Percentiles rank a stretch among this genome's conserved stretches.
Conservation (phyloP, 768 basidiomycete species). For the Glaciozyma martinii region DNA sequence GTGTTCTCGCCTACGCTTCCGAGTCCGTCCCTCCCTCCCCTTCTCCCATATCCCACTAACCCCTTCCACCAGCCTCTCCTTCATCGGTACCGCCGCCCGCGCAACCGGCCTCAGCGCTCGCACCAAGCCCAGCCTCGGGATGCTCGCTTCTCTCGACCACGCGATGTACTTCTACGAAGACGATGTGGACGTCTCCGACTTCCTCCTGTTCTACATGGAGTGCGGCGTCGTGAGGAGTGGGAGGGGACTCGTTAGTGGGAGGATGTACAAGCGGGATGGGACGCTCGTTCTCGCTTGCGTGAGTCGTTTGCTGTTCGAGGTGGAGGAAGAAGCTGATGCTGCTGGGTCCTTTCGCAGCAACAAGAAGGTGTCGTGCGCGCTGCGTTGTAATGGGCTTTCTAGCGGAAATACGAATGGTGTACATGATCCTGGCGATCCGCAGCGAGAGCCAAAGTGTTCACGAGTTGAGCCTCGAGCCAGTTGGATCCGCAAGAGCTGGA, state of each 20-base stretch:
- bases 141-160: conserved; percentile 33
- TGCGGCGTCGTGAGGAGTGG: conserved; percentile 25
- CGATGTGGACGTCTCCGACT: conserved; percentile 25
- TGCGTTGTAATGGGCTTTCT: no score
- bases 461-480: no score
- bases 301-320: neutral
- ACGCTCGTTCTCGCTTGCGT: conserved; percentile 28
- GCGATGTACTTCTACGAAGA: conserved; percentile 31
- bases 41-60: no score
- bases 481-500: no score
- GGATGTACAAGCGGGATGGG: conserved; percentile 34
- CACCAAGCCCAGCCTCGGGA: conserved; percentile 25
- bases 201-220: conserved; percentile 32
- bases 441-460: no score
- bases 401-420: no score
- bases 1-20: conserved; percentile 30
- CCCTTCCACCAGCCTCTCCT: conserved; percentile 13
- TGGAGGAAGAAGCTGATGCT: no score
- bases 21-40: conserved; percentile 8
- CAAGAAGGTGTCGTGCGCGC: no score
- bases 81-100: conserved; percentile 29
- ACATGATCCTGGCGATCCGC: no score
- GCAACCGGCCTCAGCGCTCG: conserved; percentile 22
- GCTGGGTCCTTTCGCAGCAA: no score
- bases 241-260: conserved; percentile 26